Base-by-base conservation (phyloP, 805 yeast genomes). In the Kluyveromyces siamensis region DNA sequence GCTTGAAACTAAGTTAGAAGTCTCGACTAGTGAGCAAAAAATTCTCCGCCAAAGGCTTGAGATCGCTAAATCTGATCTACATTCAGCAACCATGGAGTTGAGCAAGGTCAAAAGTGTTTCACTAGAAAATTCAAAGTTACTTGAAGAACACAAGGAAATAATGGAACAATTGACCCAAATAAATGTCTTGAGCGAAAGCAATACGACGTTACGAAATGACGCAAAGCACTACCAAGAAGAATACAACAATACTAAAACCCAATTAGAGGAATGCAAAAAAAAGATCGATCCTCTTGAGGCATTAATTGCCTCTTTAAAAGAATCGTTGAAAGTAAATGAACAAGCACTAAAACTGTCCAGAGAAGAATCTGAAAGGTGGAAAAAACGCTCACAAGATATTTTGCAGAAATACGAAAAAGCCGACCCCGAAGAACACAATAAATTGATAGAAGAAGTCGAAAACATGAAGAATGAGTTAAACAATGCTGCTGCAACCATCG, bases 161-260 rank as follows among this genome's bases (percentile, higher is more conserved):
- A 50, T 74, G 49, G 72, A 73, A 44, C 83, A 81, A 56, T 67
- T 83, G 46, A 75, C 80, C 49, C 84, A 83, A 53, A 62, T 84
- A 61, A 80, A 77, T 55, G 68, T 83, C 25, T 63, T 84, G 48
- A 72, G 85, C 46, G 91, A 84, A 62, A 82, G 87, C 55, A 84
- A 84, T 56, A 67, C 72, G 8, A 76, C 86, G 1, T 69, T 84
- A 53, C 73, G 90, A 45, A 69, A 70, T 48, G 87, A 82, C 47
- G 66, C 72, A 48, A 61, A 63, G 21, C 51, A 58, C 4, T 63
- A 64, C 40, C 49, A 61, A 19, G 54, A 58, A 14, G 65, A 60
- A 46, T 65, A 71, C 13, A 55, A 58, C 39, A 62, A 61, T 7
- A 68, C 83, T 38, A 78, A 79, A 56, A 44, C 51, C 2, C 65